phyloP scores from a whole-genome alignment of 345 rosid species.

The Citropsis articulata region DNA sequence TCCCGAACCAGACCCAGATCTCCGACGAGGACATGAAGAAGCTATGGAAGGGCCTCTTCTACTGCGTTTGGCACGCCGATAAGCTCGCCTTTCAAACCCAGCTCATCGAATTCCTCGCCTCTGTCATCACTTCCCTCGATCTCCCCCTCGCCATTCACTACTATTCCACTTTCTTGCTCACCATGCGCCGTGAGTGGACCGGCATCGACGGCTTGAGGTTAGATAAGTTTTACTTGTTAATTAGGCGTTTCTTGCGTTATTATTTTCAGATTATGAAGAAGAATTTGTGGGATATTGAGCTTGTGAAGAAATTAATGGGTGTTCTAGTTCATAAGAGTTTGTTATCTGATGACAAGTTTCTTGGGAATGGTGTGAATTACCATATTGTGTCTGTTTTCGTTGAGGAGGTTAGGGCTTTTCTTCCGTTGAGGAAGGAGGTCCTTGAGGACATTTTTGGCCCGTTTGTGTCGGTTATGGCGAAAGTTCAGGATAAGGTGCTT shows the following conservation, averaged over 20 bases:
- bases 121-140: conserved; percentile 48
- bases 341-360: conserved; percentile 50
- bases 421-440: conserved; percentile 53
- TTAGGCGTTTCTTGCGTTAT: conserved; percentile 61
- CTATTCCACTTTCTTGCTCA: conserved; percentile 70
- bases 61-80: conserved; percentile 97
- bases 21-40: conserved; percentile 77
- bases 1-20: conserved; percentile 57
- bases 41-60: conserved; percentile 96
- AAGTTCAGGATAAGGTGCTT: conserved; percentile 60
- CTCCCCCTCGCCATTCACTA: conserved; percentile 51
- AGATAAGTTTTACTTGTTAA: conserved; percentile 84
- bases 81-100: conserved; percentile 63
- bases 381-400: conserved; percentile 69
- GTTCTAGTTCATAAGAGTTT: conserved; percentile 48
- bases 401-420: conserved; percentile 68
- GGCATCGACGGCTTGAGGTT: conserved; percentile 81
- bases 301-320: conserved; percentile 41
- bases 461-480: conserved; percentile 51
- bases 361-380: conserved; percentile 79
- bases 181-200: conserved; percentile 95
- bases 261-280: conserved; percentile 48
- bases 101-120: conserved; percentile 60
- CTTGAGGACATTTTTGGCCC: conserved; percentile 47
- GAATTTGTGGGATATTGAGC: conserved; percentile 59